Evolutionary conservation across 768 basidiomycete species (phyloP), one percentile per base, ranked within the genome.

Genomic region (Serpula lacrymans): DNA sequence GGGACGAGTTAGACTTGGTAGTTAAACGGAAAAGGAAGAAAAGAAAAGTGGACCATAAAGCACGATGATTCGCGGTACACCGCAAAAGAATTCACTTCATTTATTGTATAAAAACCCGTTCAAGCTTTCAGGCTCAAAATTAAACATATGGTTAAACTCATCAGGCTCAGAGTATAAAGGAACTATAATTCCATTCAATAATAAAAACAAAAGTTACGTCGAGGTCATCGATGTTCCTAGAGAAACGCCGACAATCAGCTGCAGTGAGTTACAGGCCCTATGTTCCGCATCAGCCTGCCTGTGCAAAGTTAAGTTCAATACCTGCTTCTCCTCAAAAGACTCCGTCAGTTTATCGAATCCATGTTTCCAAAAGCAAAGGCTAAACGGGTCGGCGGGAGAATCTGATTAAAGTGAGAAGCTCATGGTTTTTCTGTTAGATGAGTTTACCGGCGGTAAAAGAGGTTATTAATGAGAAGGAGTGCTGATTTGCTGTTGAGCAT

Each of bases 401-500:
- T 39, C 20, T 37, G 39, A 49, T 39, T 42, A 39, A 34, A 45
- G 44, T 54, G 38, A 53, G 28, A 41, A 42, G 13, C n/a, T 43
- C 36, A 36, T 47, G 39, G 44, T 46, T 39, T 43, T 45, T 46
- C 56, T 41, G 39, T 39, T 36, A 51, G 49, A 52, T 47, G 50
- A 51, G 46, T 46, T 63, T 61, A 60, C 60, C 60, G 36, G 31
- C 34, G 44, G 49, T 34, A 41, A 7, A 9, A 9, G 16, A 25
- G 28, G 26, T n/a, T n/a, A 16, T 46, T 59, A 68, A 51, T 65
- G 55, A 27, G 65, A 45, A 24, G 67, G 60, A n/a, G 68, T 63
- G 55, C 62, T 72, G 60, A 74, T 59, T 64, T 80, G 81, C 65
- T 85, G 82, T 62, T 88, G 87, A 48, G 82, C 72, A 57, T 89